A percentile compares a stretch with the other conserved stretches of the same genome.
Conservation (phyloP, 1,139 yeast genomes). For the Scheffersomyces lignicola region DNA sequence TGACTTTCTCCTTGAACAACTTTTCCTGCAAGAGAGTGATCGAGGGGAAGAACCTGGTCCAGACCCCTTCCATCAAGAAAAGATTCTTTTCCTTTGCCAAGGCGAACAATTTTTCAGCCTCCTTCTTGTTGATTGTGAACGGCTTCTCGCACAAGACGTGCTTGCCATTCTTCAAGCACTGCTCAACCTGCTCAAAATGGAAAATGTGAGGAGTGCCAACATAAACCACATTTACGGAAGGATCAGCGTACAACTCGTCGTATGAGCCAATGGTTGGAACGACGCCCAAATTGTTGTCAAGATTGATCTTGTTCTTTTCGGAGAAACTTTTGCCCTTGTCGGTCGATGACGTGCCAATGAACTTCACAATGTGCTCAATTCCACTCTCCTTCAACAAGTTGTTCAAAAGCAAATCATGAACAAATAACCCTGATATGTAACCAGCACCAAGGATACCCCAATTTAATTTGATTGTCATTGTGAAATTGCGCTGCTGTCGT, state of each 20-base stretch:
- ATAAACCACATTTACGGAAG: slow-evolving; percentile 52
- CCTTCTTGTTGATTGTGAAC: slow-evolving; percentile 51
- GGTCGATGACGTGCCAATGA: slow-evolving; percentile 31
- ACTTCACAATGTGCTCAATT: slow-evolving; percentile 26
- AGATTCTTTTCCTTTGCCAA: slow-evolving; percentile 47
- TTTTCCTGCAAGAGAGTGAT: slow-evolving; percentile 36
- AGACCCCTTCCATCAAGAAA: slow-evolving; percentile 64
- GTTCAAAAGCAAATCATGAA: slow-evolving; percentile 33
- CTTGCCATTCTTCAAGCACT: slow-evolving; percentile 50
- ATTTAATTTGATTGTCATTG: slow-evolving; percentile 20
- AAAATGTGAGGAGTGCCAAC: slow-evolving; percentile 60
- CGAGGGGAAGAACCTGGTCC: slow-evolving; percentile 65
- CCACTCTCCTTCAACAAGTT: slow-evolving; percentile 19
- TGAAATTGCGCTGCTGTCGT: no score
- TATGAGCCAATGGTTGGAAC: slow-evolving; percentile 24
- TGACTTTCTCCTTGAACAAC: slow-evolving; percentile 42
- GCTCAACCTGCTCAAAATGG: slow-evolving; percentile 51
- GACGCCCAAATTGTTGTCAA: slow-evolving; percentile 19
- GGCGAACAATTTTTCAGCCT: slow-evolving; percentile 43
- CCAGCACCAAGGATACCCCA: slow-evolving; percentile 53
- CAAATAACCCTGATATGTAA: slow-evolving; percentile 42
- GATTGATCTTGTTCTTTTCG: slow-evolving; percentile 14
- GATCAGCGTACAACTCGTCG: slow-evolving; percentile 40
- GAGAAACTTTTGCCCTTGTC: slow-evolving; percentile 29
- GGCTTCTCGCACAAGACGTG: slow-evolving; percentile 67